phyloP scores from a whole-genome alignment of 2,329 filamentous ascomycete genomes.

The Colletotrichum sp. region DNA sequence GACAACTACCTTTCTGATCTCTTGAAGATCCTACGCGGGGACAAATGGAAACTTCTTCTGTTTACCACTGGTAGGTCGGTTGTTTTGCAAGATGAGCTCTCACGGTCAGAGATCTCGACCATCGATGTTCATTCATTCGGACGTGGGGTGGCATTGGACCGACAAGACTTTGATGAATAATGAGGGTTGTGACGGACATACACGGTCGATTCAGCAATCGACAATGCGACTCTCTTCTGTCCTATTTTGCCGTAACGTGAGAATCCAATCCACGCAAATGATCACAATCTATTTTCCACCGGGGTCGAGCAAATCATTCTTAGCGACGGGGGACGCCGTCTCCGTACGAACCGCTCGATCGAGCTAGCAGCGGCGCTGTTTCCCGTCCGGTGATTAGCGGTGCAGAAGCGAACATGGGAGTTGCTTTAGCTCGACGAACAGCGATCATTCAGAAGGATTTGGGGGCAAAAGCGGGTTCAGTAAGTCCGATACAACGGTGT shows the following conservation, averaged over 20 bases:
- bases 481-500: not conserved
- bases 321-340: accelerated
- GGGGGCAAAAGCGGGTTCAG: not conserved
- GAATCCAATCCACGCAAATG: not conserved
- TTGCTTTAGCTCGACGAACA: not conserved
- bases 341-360: not conserved
- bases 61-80: not conserved
- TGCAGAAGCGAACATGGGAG: not conserved
- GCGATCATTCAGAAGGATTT: not conserved
- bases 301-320: not conserved
- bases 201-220: no score
- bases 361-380: not conserved
- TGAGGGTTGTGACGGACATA: no score
- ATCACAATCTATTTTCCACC: not conserved
- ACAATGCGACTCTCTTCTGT: accelerated
- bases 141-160: not conserved
- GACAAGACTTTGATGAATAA: not conserved
- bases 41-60: not conserved
- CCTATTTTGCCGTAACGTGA: accelerated
- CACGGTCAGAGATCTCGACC: not conserved
- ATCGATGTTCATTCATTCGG: not conserved
- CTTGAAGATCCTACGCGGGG: not conserved
- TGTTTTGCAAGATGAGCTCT: not conserved
- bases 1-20: not conserved
- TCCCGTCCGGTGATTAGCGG: not conserved